Evolutionary conservation across 768 basidiomycete genomes (phyloP), one percentile per base, ranked within the genome.

Genomic region (Antrodiella citrinella): DNA sequence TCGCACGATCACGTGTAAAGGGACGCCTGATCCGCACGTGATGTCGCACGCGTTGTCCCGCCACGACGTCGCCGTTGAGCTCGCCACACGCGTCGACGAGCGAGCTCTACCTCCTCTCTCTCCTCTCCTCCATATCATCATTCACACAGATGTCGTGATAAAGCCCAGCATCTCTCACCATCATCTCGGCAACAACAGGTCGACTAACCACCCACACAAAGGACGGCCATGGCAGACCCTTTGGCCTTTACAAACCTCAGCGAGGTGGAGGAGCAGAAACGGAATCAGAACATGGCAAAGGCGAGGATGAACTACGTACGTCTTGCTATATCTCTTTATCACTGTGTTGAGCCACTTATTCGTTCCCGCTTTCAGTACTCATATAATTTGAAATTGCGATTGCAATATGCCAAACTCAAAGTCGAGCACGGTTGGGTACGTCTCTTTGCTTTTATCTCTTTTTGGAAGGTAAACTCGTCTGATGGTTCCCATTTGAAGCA

Each of bases 391-490:
- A 82, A 83, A 59, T 72, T 85, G 66, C 77, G 86, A 21, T 69
- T 89, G 15, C 86, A 84, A 59, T 89, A 88, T 58, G 86, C 86
- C 12, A 73, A 76, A 61, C 69, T 89, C 51, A 89, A 89, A 61
- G 86, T 89, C 45, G 85, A 89, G 55, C 76, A 86, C 61, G 86
- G 86, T 41, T 89, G 86, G 86, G 86, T 86, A 62, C 39, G 80
- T 48, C 13, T 22, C 15, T 23, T 40, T 26, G 21, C 38, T 19
- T 5, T 15, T 21, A 23, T 35, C 5, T n/a, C n/a, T n/a, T n/a
- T n/a, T n/a, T n/a, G n/a, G n/a, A n/a, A n/a, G n/a, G n/a, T n/a
- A n/a, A n/a, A n/a, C n/a, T n/a, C n/a, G n/a, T n/a, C n/a, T n/a
- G n/a, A n/a, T n/a, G n/a, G n/a, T n/a, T n/a, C n/a, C n/a, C n/a